Base-by-base conservation (phyloP, 2,329 filamentous ascomycete species). In the Penicillium sp. region DNA sequence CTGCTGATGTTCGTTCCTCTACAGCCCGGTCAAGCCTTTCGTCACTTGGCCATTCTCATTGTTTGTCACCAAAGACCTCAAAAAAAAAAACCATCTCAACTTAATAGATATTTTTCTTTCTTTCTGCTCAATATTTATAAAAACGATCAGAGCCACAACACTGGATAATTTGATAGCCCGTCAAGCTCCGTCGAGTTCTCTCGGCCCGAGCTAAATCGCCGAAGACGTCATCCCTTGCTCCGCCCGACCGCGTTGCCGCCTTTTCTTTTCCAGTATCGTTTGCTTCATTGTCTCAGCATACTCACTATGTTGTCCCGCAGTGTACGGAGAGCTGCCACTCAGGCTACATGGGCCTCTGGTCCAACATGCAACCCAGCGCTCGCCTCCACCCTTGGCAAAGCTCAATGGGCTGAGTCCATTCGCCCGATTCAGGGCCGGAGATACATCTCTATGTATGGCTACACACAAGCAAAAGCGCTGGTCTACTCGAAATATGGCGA, bases 391-490 rank as follows among this genome's bases (percentile, higher is more conserved):
- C n/a, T n/a, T 11, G 23, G 39, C 33, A 45, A 41, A 47, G 38
- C 43, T 41, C 45, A 39, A 36, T 44, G 39, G 21, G 33, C 41
- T 26, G 43, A 43, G 23, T 41, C 39, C 33, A 34, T 43, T 31
- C 36, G 36, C 39, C 41, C 41, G 30, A 10, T 57, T 9, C 47
- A 52, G 16, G 50, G 47, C 35, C 58, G 59, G 41, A 61, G 71
- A 39, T 59, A 56, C 42, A 64, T 74, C 33, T 70, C 71, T 25
- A 65, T 67, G 15, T 75, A 74, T 38, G 72, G 72, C 33, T 74
- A 75, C 51, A 72, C 67, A 5, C 72, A 75, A 48, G 64, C 72
- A 3, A 74, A 74, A 53, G 68, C 71, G 6, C 59, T 75, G 14
- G 60, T 74, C 1, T 74, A 73, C 46, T 66, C 67, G 16, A 68